Base-by-base conservation (phyloP, 1,139 yeast genomes). In the Suhomyces yuchorum region DNA sequence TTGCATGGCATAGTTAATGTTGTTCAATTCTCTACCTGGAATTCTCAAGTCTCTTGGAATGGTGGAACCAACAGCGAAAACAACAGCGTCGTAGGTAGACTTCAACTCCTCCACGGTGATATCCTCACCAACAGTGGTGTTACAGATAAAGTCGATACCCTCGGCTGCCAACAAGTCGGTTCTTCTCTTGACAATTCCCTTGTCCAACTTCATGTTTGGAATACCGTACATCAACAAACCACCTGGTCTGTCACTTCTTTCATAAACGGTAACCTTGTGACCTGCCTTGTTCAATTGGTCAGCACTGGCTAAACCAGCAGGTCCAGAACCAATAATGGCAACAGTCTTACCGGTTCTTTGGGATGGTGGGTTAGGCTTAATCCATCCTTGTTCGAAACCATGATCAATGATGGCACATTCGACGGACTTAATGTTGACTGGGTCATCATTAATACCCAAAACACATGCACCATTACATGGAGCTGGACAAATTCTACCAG, bases 401-500 rank as follows among this genome's bases (percentile, higher is more conserved):
- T 90, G 87, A 69, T 93, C 99, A 67, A 93, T 92, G 61, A 93
- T 93, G 55, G 97, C 95, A 68, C 96, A 87, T 73, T 93, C 99
- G 58, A 93, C 87, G 28, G 96, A 87, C 72, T 93, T 93, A 71
- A 93, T 93, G 61, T 97, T 97, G 56, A 93, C 99, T 22, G 99
- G 96, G 53, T 91, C 96, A 60, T 87, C 93, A 64, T 86, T 89
- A 63, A 93, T 89, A 49, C 97, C 97, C 62, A 93, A 80, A 42
- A 91, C 96, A 80, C 99, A 93, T 3, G 98, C 97, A 60, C 97
- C 98, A 68, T 91, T 96, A 77, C 99, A 93, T 57, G 99, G 99
- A 56, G 99, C 99, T 33, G 99, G 99, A 73, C 99, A 93, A 56
- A 93, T 93, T 72, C 97, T 85, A 55, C 97, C 97, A 51, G 98